These are phyloP conservation scores for Colletotrichum trifolii DNA, from an alignment of 2,329 filamentous ascomycete genomes.

Conservation along the genomic window DNA sequence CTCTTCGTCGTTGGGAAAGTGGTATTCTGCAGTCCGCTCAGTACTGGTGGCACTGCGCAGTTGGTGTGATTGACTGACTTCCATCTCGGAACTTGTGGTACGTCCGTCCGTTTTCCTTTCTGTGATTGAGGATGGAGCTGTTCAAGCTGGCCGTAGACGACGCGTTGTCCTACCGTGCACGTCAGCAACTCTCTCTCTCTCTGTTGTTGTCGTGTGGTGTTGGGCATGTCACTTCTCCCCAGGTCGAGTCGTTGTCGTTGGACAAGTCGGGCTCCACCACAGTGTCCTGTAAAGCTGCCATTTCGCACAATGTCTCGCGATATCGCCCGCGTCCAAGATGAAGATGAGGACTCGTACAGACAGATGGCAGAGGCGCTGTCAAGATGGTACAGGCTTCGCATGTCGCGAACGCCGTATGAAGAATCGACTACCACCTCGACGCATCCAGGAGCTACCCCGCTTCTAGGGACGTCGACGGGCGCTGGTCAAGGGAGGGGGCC, in stretches of 20 bases:
- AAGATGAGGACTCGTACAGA: too few relatives aligned
- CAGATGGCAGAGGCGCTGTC: background rate
- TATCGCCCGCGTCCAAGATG: too few relatives aligned
- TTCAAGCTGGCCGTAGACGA: constrained; percentile 45
- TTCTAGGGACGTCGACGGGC: too few relatives aligned
- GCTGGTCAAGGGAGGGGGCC: too few relatives aligned
- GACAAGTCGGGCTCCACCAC: constrained; percentile 32
- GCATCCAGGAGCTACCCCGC: too few relatives aligned
- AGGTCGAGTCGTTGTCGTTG: constrained; percentile 33
- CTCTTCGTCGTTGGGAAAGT: constrained; percentile 36
- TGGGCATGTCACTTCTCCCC: constrained; percentile 16
- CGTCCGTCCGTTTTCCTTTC: constrained; percentile 37
- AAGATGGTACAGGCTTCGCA: too few relatives aligned
- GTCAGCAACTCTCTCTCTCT: background rate
- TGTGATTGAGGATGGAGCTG: constrained; percentile 45
- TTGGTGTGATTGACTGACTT: constrained; percentile 9
- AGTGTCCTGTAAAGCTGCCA: constrained; percentile 6
- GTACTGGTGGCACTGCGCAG: too few relatives aligned
- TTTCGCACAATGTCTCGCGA: background rate
- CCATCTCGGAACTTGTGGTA: constrained; percentile 40
- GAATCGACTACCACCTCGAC: too few relatives aligned
- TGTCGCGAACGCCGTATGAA: too few relatives aligned
- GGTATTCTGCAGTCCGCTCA: constrained; percentile 30
- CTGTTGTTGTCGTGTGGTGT: too few relatives aligned
- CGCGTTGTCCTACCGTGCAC: background rate